Percentiles rank a stretch among this genome's conserved stretches.
These are phyloP conservation scores for Arthrocladium fulminans DNA, from an alignment of 2,329 filamentous ascomycete genomes.

Conservation along the genomic window DNA sequence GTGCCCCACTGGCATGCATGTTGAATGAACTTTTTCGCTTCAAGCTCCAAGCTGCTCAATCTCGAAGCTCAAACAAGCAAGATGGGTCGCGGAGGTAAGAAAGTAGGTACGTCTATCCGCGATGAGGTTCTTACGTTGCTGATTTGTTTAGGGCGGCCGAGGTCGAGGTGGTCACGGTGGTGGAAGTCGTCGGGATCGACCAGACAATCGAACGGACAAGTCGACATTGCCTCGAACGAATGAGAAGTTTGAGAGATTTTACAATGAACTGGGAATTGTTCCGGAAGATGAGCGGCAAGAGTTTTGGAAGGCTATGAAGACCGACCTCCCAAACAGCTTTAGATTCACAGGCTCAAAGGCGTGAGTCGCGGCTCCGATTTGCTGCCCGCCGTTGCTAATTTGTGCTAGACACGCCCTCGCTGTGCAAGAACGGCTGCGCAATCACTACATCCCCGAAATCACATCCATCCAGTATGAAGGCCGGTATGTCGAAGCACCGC, in stretches of 20 bases:
- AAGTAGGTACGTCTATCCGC: slow-evolving; percentile 18
- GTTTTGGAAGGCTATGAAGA: slow-evolving; percentile 77
- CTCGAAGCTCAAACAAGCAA: not conserved
- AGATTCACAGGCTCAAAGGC: slow-evolving; percentile 93
- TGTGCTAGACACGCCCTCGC: slow-evolving; percentile 68
- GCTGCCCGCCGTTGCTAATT: slow-evolving; percentile 4
- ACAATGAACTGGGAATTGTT: slow-evolving; percentile 67
- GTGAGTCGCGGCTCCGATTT: slow-evolving; percentile 38
- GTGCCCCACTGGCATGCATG: not conserved
- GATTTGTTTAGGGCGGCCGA: slow-evolving; percentile 26
- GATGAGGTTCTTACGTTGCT: slow-evolving; percentile 1
- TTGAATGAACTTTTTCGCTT: slow-evolving; percentile 3
- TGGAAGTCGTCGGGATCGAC: slow-evolving; percentile 23
- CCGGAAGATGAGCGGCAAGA: slow-evolving; percentile 65
- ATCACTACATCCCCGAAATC: slow-evolving; percentile 85
- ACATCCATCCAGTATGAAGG: slow-evolving; percentile 77
- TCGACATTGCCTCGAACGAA: slow-evolving; percentile 67
- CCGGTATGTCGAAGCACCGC: slow-evolving; percentile 68
- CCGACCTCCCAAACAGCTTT: slow-evolving; percentile 93
- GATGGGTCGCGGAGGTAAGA: slow-evolving; percentile 27
- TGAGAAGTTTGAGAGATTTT: slow-evolving; percentile 76
- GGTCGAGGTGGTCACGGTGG: slow-evolving; percentile 35
- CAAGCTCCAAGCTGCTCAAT: slow-evolving; percentile 3
- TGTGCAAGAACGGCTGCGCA: slow-evolving; percentile 79
- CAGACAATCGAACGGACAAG: slow-evolving; percentile 39